Base-by-base conservation (phyloP, 2,329 filamentous ascomycete species). In the Colletotrichum sp. region DNA sequence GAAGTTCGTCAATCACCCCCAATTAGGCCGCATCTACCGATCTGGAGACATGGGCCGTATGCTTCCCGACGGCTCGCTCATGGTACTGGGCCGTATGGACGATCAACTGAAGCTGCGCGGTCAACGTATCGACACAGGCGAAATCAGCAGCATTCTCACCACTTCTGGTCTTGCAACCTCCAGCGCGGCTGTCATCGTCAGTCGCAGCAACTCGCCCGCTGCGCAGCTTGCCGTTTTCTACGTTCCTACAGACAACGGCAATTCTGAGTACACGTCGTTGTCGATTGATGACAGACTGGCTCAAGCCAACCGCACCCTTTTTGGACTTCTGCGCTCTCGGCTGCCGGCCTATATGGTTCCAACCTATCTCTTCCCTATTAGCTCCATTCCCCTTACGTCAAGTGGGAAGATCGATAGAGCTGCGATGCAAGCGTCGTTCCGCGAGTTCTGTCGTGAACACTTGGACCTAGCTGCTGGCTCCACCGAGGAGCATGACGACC, bases 81-180 rank as follows among this genome's bases (percentile, higher is more conserved):
- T 95, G 5, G 95, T 97, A 55, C 84, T 92, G 12, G 95, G 95
- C 18, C 90, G 95, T 49, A 87, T 93, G 26, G 95, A 98, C 79
- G 94, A 94, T 76, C 95, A 98, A 83, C 88, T 97, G 71, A 98
- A 98, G 82, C 88, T 98, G 12, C 90, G 95, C 60, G 95, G 96
- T 0, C 94, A 96, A 78, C 88, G 94, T 60, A 92, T 98, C 52
- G 95, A 98, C 81, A 89, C 96, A 13, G 90, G 91, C 1, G 95
- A 98, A 81, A 93, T 98, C 71, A 94, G 92, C 73, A 90, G 89
- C 18, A 86, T 89, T 18, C 84, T 96, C 15, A 86, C 93, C 1
- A 86, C 88, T 15, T 88, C 88, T 10, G 79, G 81, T 0, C 78
- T 86, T 18, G 90, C 94, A 0, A 82, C 85, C n/a, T 90, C 95